These are phyloP conservation scores for Leucaena leucocephala DNA, from an alignment of 306 rosid genomes.

Conservation along the genomic window DNA sequence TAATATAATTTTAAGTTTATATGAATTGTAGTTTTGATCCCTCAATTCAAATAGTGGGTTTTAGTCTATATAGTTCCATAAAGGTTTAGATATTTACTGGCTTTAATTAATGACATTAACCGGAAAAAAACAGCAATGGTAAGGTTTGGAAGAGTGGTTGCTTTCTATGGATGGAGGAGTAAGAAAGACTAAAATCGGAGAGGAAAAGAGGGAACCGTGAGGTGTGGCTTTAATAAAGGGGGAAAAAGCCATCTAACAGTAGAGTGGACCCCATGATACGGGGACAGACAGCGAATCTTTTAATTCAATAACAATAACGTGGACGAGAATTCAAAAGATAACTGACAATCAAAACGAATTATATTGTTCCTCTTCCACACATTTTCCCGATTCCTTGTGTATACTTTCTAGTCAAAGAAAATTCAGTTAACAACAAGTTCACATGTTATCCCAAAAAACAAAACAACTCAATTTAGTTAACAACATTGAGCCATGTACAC, in stretches of 20 bases:
- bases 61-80: too few relatives aligned
- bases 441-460: background rate
- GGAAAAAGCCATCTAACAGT: background rate
- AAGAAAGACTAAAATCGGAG: conserved; percentile 37
- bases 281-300: conserved; percentile 51
- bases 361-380: conserved; percentile 38
- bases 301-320: conserved; percentile 33
- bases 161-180: background rate
- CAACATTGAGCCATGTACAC: background rate
- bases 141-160: background rate
- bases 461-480: background rate
- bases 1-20: too few relatives aligned
- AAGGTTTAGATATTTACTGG: too few relatives aligned
- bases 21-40: too few relatives aligned
- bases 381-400: background rate
- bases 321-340: conserved; percentile 1
- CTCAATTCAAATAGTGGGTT: too few relatives aligned
- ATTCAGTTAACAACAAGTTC: background rate
- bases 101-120: too few relatives aligned
- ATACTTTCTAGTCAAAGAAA: conserved; percentile 13
- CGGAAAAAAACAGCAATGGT: background rate
- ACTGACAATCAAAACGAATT: conserved; percentile 29
- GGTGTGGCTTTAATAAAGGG: conserved; percentile 45
- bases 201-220: conserved; percentile 21
- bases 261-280: conserved; percentile 42